These are phyloP conservation scores for Suhomyces ambrosiae DNA, from an alignment of 1,139 yeast species.

Conservation along the genomic window DNA sequence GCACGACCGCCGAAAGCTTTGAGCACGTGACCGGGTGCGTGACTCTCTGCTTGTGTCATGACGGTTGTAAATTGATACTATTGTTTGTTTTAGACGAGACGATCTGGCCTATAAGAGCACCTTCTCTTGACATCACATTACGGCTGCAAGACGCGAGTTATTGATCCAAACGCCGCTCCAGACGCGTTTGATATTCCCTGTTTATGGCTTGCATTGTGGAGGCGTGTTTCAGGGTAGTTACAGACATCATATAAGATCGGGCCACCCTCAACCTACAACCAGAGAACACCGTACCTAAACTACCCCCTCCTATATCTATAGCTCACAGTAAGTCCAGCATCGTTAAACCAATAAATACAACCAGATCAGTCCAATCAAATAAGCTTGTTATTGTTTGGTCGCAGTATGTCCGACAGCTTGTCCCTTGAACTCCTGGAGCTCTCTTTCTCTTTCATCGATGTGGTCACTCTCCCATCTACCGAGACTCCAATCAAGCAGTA, in stretches of 20 bases:
- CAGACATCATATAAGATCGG: too few species aligned
- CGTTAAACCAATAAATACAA: too few species aligned
- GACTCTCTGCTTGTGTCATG: conserved; percentile 1
- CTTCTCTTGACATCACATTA: not conserved
- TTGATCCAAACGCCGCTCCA: not conserved
- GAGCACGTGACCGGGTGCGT: conserved; percentile 1
- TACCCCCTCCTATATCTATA: too few species aligned
- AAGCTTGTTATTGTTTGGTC: too few species aligned
- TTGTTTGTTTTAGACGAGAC: conserved; percentile 6
- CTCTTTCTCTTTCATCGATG: conserved; percentile 34
- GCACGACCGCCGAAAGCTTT: not conserved
- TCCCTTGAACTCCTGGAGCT: conserved; percentile 8
- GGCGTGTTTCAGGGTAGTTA: conserved; percentile 1
- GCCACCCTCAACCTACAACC: too few species aligned
- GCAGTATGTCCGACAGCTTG: conserved; percentile 8
- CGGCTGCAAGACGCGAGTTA: conserved; percentile 1
- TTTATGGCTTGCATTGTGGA: conserved; percentile 1
- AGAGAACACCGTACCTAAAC: too few species aligned
- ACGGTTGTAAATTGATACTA: conserved; percentile 1
- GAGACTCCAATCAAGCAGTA: conserved; percentile 27
- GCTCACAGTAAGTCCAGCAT: too few species aligned
- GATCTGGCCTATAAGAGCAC: not conserved
- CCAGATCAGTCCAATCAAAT: too few species aligned
- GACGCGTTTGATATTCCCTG: conserved; percentile 1
- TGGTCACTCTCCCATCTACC: conserved; percentile 26